Percentiles rank a stretch among this genome's conserved stretches.
Conservation (phyloP, 2,329 filamentous ascomycete genomes). For the Leptographium lundbergii region DNA sequence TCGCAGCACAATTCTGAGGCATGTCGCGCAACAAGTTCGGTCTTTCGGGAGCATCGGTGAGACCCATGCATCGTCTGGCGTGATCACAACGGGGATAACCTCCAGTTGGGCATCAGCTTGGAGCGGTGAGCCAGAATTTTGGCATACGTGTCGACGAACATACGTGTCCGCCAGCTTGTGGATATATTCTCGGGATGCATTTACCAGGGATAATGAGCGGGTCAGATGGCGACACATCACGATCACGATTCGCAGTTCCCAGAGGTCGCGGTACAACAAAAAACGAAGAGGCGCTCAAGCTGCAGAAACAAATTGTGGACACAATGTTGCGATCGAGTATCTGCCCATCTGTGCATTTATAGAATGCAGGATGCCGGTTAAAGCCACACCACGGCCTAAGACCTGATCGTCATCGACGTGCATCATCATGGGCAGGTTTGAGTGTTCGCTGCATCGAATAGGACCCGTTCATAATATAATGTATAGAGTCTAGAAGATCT, state of each 20-base stretch:
- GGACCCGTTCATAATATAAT: too few relatives aligned
- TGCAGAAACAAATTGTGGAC: background rate
- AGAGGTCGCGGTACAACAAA: constrained; percentile 6
- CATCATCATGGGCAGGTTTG: constrained; percentile 8
- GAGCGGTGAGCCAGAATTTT: background rate
- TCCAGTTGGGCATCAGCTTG: constrained; percentile 1
- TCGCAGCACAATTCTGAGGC: too few relatives aligned
- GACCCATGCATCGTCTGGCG: background rate
- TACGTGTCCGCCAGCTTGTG: background rate
- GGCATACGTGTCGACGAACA: background rate
- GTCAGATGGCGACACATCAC: background rate
- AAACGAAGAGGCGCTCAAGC: background rate
- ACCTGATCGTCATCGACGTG: background rate
- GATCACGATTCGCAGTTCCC: background rate
- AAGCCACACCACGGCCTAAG: constrained; percentile 7
- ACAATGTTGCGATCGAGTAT: constrained; percentile 3
- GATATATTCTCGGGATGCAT: background rate
- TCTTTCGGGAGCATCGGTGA: background rate
- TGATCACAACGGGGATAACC: background rate
- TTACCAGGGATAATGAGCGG: background rate
- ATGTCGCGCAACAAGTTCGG: too few relatives aligned
- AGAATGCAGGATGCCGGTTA: constrained; percentile 3
- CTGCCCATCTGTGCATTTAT: background rate
- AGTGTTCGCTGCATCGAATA: too few relatives aligned
- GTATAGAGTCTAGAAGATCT: background rate